Base-by-base conservation (phyloP, 257 asterid species). In the Orobanche coerulescens region DNA sequence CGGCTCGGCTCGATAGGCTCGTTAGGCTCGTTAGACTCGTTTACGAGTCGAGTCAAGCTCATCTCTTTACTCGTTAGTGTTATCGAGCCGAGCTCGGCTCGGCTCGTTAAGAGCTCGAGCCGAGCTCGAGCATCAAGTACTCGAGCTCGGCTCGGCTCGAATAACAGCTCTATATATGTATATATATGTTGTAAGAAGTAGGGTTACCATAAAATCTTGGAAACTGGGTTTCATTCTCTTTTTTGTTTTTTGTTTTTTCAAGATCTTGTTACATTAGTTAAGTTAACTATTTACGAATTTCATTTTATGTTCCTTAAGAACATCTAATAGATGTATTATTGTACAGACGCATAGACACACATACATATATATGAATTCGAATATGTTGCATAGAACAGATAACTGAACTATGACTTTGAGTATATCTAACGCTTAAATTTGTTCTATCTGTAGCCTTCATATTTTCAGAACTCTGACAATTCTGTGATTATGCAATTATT, bases 231-330 rank as follows among this genome's bases (percentile, higher is more conserved):
- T 34, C 1, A 18, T 3, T n/a, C n/a, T n/a, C n/a, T n/a, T n/a
- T n/a, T n/a, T n/a, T n/a, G n/a, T n/a, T n/a, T n/a, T 64, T 48
- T 64, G 20, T 31, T 62, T 12, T n/a, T n/a, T 36, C 42, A 36
- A 16, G 30, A 16, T 4, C 23, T 9, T 59, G 46, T 60, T 47
- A 0, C 34, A 33, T 23, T 22, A 9, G 33, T 33, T 23, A 1
- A 31, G 31, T 23, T 11, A 47, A 34, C 44, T 18, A 22, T 36
- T 4, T 58, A 24, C 30, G 1, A 28, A 13, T 51, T 31, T 56
- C 23, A 58, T 19, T 22, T 52, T 14, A 6, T 49, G 22, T 5
- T 10, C 54, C 42, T 16, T 20, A 49, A 30, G 68, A 31, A 30
- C 49, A 46, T 24, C 19, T 33, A 2, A 1, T 34, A 57, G 18